phyloP scores from a whole-genome alignment of 2,329 filamentous ascomycete genomes.

The Dactylella cylindrospora region DNA sequence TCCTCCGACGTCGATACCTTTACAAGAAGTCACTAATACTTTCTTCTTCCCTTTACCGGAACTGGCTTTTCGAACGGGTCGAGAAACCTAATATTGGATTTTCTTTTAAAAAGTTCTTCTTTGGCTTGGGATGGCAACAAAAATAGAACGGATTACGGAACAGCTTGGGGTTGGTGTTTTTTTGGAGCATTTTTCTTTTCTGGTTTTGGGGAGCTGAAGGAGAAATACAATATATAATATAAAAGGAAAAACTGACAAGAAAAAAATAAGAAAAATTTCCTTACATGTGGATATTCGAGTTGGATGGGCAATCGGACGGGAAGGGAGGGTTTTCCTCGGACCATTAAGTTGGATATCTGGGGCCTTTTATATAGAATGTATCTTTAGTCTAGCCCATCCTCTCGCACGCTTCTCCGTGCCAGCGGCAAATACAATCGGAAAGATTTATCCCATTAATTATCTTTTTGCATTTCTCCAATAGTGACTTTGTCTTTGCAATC shows the following conservation, averaged over 20 bases:
- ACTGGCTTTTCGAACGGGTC: slow-evolving; percentile 34
- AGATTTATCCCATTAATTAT: too few relatives aligned
- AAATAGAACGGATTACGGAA: background rate
- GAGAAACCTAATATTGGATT: slow-evolving; percentile 12
- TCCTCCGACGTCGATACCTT: slow-evolving; percentile 16
- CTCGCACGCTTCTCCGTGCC: too few relatives aligned
- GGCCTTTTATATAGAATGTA: too few relatives aligned
- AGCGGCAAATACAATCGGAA: too few relatives aligned
- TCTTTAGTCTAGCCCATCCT: too few relatives aligned
- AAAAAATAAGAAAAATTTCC: slow-evolving; percentile 36
- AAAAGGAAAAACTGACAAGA: slow-evolving; percentile 37
- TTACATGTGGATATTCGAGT: slow-evolving; percentile 3
- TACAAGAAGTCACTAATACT: slow-evolving; percentile 18
- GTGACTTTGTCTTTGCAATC: too few relatives aligned
- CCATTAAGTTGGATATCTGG: too few relatives aligned
- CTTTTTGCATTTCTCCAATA: too few relatives aligned
- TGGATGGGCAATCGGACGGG: slow-evolving; percentile 11
- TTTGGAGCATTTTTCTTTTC: too few relatives aligned
- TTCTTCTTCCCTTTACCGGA: slow-evolving; percentile 14
- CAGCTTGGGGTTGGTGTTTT: slow-evolving; percentile 29
- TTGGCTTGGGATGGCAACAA: slow-evolving; percentile 5
- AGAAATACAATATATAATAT: slow-evolving; percentile 22
- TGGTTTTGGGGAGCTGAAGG: slow-evolving; percentile 10
- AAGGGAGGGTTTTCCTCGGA: slow-evolving; percentile 29
- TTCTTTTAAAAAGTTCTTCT: slow-evolving; percentile 37